Evolutionary conservation across 1,284 basidiomycete species (phyloP), one percentile per base, ranked within the genome.

Genomic region (Boletus holoroseus): DNA sequence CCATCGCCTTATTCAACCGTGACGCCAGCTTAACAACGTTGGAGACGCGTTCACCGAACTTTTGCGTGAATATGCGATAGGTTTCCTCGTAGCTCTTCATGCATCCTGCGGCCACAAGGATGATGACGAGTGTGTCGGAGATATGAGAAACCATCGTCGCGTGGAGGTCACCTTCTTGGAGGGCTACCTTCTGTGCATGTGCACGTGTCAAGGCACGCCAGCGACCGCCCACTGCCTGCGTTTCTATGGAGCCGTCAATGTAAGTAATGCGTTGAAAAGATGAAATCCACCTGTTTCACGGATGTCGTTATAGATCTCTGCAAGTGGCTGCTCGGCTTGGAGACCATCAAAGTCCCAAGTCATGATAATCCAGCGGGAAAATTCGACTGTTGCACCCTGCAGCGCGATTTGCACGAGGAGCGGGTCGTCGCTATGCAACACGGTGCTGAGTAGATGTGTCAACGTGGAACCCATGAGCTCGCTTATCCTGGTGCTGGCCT

Each of bases 141-240:
- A 76, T 68, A 42, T 70, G 68, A 12, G 69, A 54, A 3, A 66
- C 66, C 66, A 66, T 68, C 1, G 68, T 69, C 26, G 51, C 58
- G 48, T 63, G 65, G 37, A 75, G 62, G 50, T 73, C 70, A 13
- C 63, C 62, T n/a, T 67, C 65, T 7, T 60, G 62, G 3, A 64
- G 49, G 8, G 68, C 59, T 50, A 76, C 63, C 47, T 68, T 62
- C 53, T 71, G 73, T 24, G 73, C 64, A 49, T 79, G 71, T 35
- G 64, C 66, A 50, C 76, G 71, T 41, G 76, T 75, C 50, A 82
- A 53, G 26, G 76, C 69, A 44, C 78, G 71, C 79, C 80, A 82
- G 40, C 73, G 71, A 37, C 77, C 78, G 8, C 76, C 71, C 13
- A 80, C 69, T 0, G 74, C 66, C 60, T 76, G 78, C 30, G 73